Base-by-base conservation (phyloP, 2,329 filamentous ascomycete species). In the Fusarium clavum region DNA sequence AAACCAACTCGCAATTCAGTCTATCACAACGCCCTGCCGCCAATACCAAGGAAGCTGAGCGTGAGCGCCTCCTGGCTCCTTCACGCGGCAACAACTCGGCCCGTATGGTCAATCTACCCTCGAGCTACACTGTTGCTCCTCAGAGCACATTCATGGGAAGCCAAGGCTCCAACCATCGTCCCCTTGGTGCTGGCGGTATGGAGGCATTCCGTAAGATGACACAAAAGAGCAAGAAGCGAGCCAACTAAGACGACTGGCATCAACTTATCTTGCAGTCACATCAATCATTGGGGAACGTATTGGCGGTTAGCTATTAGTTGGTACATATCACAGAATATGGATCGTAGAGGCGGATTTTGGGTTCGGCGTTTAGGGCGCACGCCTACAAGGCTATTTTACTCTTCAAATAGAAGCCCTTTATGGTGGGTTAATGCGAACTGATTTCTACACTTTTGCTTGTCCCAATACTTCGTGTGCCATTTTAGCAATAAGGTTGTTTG, bases 201-300 rank as follows among this genome's bases (percentile, higher is more conserved):
- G 88, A 90, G 70, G 88, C 89, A 2, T 91, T 91, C 81, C 84
- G 87, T 67, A 88, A 85, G 80, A 90, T 91, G 85, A 89, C 87
- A 12, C 85, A 88, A 74, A 90, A 88, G 79, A 84, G 84, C 67
- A 90, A 90, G 82, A 88, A 87, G 81, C 76, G 76, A 69, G 69
- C 71, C 18, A 57, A 48, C 46, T 75, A 63, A 68, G 30, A 27
- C 13, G 27, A 5, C 12, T 24, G 13, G 14, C 8, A 43, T 22
- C 20, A n/a, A 27, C 12, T 38, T 44, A 25, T 30, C 38, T 43
- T 32, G 16, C 30, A 27, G 38, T 61, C 51, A 22, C 25, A 54
- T 41, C 25, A 55, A 40, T 54, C 45, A 22, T 41, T 27, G 48
- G 65, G 29, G 48, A 46, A 49, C 34, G 56, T 54, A 25, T 30